These are phyloP conservation scores for Coniella lustricola DNA, from an alignment of 2,329 filamentous ascomycete species.

Conservation along the genomic window DNA sequence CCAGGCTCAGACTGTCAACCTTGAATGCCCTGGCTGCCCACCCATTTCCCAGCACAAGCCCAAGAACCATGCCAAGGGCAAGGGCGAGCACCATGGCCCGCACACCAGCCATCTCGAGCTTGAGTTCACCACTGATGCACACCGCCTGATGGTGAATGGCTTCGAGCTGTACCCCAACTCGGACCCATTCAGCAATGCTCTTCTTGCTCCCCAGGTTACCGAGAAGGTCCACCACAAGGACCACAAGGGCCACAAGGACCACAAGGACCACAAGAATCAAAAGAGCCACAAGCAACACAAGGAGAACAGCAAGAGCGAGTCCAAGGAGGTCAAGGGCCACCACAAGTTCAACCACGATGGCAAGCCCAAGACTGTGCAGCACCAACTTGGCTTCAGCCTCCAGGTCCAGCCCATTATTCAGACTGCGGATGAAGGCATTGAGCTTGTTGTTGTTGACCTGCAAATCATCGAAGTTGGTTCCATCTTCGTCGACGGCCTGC, in stretches of 20 bases:
- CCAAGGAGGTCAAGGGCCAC: constrained; percentile 18
- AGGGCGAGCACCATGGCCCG: constrained; percentile 18
- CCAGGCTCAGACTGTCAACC: constrained; percentile 34
- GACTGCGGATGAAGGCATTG: constrained; percentile 43
- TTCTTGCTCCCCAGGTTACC: constrained; percentile 40
- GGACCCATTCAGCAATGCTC: constrained; percentile 35
- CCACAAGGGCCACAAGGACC: constrained; percentile 24
- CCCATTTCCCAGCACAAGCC: constrained; percentile 25
- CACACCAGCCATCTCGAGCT: constrained; percentile 40
- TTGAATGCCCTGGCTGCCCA: constrained; percentile 50
- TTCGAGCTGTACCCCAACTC: constrained; percentile 52
- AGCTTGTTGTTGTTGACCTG: constrained; percentile 47
- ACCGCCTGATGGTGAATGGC: constrained; percentile 50
- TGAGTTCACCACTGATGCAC: constrained; percentile 45
- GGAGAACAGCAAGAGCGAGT: constrained; percentile 17
- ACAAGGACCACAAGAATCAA: constrained; percentile 20
- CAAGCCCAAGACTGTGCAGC: constrained; percentile 19
- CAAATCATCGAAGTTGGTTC: constrained; percentile 54
- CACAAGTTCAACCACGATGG: constrained; percentile 17
- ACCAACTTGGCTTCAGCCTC: constrained; percentile 44
- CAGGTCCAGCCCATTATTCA: constrained; percentile 35
- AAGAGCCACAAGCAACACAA: constrained; percentile 24
- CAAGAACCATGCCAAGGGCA: constrained; percentile 21
- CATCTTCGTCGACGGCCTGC: constrained; percentile 46
- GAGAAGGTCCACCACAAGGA: constrained; percentile 23